These are phyloP conservation scores for Fusarium torulosum DNA, from an alignment of 2,329 filamentous ascomycete species.

Conservation along the genomic window DNA sequence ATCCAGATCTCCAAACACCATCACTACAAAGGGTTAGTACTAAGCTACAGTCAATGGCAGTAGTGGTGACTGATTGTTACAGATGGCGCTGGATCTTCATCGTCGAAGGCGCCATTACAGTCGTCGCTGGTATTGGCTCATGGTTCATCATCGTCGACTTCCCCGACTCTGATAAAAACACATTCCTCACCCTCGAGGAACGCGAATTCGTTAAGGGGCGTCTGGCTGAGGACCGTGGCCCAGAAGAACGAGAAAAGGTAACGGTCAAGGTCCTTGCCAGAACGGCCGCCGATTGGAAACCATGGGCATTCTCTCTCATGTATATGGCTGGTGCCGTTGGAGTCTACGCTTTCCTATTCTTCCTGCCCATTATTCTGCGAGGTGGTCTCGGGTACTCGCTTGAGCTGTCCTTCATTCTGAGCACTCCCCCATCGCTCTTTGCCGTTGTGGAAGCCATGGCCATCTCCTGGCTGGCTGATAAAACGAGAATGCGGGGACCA, in stretches of 20 bases:
- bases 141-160: conserved; percentile 42
- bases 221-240: conserved; percentile 13
- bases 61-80: fast-evolving
- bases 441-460: conserved; percentile 27
- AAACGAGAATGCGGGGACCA: conserved; percentile 12
- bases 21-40: conserved; percentile 23
- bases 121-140: conserved; percentile 26
- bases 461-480: conserved; percentile 33
- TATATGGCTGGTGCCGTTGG: conserved; percentile 37
- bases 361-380: conserved; percentile 15
- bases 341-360: conserved; percentile 29
- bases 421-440: conserved; percentile 19
- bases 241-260: conserved; percentile 26
- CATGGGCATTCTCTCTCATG: conserved; percentile 34
- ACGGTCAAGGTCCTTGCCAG: conserved; percentile 3
- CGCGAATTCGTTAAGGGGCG: conserved; percentile 24
- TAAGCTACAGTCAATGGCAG: fast-evolving
- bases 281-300: conserved; percentile 33
- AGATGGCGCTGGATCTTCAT: conserved; percentile 42
- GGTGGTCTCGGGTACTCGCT: conserved; percentile 30
- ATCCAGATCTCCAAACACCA: conserved; percentile 30
- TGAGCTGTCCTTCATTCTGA: conserved; percentile 25
- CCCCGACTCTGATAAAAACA: conserved; percentile 29
- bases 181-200: conserved; percentile 27
- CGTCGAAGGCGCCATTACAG: conserved; percentile 30